A percentile compares a stretch with the other conserved stretches of the same genome.
These are phyloP conservation scores for Quercus bicolor DNA, from an alignment of 306 rosid species.

Conservation along the genomic window DNA sequence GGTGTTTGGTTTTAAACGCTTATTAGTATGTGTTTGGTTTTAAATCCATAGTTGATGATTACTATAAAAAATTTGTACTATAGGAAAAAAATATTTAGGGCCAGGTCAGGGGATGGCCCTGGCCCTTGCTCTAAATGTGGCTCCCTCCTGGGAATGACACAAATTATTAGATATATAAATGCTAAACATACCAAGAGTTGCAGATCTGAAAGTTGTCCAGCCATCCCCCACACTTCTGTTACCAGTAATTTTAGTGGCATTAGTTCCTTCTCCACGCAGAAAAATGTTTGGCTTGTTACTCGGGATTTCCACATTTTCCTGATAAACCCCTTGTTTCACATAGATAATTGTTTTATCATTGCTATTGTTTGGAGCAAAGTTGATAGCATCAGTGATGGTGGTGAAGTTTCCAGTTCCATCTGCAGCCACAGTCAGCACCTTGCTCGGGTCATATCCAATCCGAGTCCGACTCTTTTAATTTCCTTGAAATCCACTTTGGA, in stretches of 20 bases:
- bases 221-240: constrained; percentile 47
- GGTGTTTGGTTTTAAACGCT: no score
- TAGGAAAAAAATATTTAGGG: no score
- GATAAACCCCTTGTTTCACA: constrained; percentile 54
- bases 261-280: constrained; percentile 74
- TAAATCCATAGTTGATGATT: no score
- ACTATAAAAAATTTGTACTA: no score
- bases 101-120: no score
- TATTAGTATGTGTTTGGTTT: no score
- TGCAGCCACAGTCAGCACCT: constrained; percentile 52
- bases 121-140: background rate
- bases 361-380: constrained; percentile 66
- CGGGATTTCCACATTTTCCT: constrained; percentile 70
- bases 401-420: constrained; percentile 75
- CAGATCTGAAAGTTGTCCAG: constrained; percentile 85
- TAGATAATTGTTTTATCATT: constrained; percentile 47
- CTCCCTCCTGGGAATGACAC: no score
- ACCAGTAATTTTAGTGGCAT: constrained; percentile 54
- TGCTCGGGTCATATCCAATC: constrained; percentile 23
- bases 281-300: constrained; percentile 62
- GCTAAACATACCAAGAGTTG: constrained; percentile 51
- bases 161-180: no score
- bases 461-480: background rate
- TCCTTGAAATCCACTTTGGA: background rate
- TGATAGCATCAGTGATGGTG: constrained; percentile 55